Base-by-base conservation (phyloP, 257 asterid genomes). In the Echites panduratus region DNA sequence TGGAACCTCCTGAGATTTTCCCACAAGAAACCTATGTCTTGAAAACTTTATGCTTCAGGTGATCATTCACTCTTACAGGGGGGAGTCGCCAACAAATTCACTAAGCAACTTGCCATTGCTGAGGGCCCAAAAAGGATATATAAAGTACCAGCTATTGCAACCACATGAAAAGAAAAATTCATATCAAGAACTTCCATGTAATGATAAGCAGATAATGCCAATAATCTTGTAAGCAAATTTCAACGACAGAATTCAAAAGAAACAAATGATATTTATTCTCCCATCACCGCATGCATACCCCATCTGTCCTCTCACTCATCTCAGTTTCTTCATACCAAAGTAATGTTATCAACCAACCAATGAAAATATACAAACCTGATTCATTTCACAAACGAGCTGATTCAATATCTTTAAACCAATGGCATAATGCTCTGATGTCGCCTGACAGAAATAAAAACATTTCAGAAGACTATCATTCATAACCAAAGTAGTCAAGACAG, bases 371-470 rank as follows among this genome's bases (percentile, higher is more conserved):
- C 77, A 41, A 79, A 94, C 99, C 99, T 94, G 99, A 80, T 86
- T 94, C 97, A 94, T 94, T 88, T 94, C 99, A 71, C 86, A 80
- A 68, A 94, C 96, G 76, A 94, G 97, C 84, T 91, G 97, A 83
- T 91, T 94, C 83, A 94, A 85, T 84, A 94, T 86, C 97, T 86
- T 91, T 76, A 94, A 85, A 71, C 99, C 99, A 84, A 91, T 89
- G 65, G 93, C 89, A 77, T 87, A 94, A 82, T 89, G 98, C 80
- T 87, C 89, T 67, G 97, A 80, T 64, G 97, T 82, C 70, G 95
- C 96, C 99, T 94, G 95, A 74, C 26, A 84, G 82, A 81, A 44
- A 75, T 41, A 58, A 9, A 82, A 77, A 79, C 73, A 66, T 58
- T 66, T 53, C 43, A 65, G 84, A 82, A 72, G 61, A 73, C 68